Base-by-base conservation (phyloP, 1,284 basidiomycete genomes). In the Hemileia vastatrix region DNA sequence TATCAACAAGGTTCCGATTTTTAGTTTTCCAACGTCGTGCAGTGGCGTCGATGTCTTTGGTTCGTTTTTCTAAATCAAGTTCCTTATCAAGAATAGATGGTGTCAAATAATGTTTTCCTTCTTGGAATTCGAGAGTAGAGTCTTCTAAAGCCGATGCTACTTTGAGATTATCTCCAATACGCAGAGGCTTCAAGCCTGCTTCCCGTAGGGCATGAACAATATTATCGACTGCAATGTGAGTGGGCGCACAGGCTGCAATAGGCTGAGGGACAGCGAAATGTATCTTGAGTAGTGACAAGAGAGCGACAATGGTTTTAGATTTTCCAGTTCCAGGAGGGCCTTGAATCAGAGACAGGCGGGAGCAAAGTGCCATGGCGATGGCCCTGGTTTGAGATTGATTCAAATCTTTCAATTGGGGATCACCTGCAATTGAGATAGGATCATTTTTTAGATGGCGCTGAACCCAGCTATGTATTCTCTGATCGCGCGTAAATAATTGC, bases 281-380 rank as follows among this genome's bases (percentile, higher is more conserved):
- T 18, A 83, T 82, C 80, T 95, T 95, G 67, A 96, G 83, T 27
- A 96, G 76, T 67, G 83, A 83, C 68, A 92, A 81, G 1, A 88
- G 81, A 72, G 92, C 86, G 32, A 93, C 85, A 54, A 96, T 90
- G 0, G 92, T 94, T 70, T 86, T 85, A 1, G 91, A 94, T 77
- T 96, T 96, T 51, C 92, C 90, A 0, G 92, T 96, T n/a, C 92
- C 92, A 4, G 92, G 92, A 21, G 92, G 92, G 13, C 92, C 92
- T 77, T 95, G 92, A 19, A 95, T 83, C 21, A 95, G 79, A 72
- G 86, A 87, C 40, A 90, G 76, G 32, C 84, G 79, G 68, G 90
- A 82, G 4, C 84, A 83, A 49, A 95, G 80, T 87, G 94, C 93
- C 78, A 84, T 82, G 1, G 90, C 91, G 53, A 93, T 83, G 0